Conservation (phyloP, 2,329 filamentous ascomycete genomes). For the Chlorencoelia australis region DNA sequence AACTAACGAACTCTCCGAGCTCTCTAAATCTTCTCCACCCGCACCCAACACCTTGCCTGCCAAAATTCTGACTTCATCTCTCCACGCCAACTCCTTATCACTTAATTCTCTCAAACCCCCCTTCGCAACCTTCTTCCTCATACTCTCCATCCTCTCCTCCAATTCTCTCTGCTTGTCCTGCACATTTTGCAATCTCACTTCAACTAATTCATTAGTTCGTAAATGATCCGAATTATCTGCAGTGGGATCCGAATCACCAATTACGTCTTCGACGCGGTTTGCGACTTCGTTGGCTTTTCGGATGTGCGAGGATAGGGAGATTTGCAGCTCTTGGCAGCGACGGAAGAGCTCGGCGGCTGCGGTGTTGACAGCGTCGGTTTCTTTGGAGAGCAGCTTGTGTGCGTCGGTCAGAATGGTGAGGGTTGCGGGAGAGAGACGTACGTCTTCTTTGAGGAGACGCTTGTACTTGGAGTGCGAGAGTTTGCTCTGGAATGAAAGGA, state of each 20-base stretch:
- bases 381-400: conserved; percentile 59
- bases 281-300: conserved; percentile 55
- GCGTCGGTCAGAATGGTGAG: conserved; percentile 62
- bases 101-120: conserved; percentile 43
- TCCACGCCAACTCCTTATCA: conserved; percentile 51
- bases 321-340: conserved; percentile 56
- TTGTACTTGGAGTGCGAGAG: conserved; percentile 51
- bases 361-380: conserved; percentile 57
- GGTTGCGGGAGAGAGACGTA: conserved; percentile 60
- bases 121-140: conserved; percentile 42
- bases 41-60: conserved; percentile 28
- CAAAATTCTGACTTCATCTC: conserved; percentile 42
- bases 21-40: conserved; percentile 10
- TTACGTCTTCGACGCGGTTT: conserved; percentile 55
- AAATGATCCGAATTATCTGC: conserved; percentile 39
- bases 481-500: conserved; percentile 46
- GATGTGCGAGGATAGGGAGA: conserved; percentile 59
- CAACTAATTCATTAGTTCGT: conserved; percentile 45
- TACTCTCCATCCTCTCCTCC: conserved; percentile 46
- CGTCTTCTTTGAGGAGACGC: conserved; percentile 53
- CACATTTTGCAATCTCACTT: conserved; percentile 45
- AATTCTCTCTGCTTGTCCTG: conserved; percentile 47
- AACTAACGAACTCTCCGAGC: not conserved
- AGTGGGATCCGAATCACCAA: conserved; percentile 40
- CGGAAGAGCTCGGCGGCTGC: conserved; percentile 66